phyloP scores from a whole-genome alignment of 2,329 filamentous ascomycete genomes.

The Trichoderma polysporum region DNA sequence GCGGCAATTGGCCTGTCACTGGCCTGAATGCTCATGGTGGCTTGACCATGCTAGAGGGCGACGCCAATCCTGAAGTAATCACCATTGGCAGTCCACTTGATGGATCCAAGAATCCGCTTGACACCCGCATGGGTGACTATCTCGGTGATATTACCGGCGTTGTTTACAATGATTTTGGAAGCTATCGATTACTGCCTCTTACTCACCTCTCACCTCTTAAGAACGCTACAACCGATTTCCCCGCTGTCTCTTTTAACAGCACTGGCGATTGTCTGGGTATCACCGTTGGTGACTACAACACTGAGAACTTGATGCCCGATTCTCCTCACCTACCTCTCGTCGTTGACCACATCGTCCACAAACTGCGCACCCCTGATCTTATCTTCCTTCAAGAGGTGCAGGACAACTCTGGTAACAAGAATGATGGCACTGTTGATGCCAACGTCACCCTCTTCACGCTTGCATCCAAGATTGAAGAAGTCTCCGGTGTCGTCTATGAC shows the following conservation, averaged over 20 bases:
- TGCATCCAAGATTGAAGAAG: constrained; percentile 48
- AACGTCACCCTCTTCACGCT: constrained; percentile 61
- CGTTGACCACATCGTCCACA: constrained; percentile 64
- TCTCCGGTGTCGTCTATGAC: constrained; percentile 54
- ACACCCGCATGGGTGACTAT: constrained; percentile 63
- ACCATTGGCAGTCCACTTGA: constrained; percentile 65
- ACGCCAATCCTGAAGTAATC: constrained; percentile 70
- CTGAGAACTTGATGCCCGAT: constrained; percentile 64
- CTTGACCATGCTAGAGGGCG: constrained; percentile 59
- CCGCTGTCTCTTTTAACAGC: constrained; percentile 53
- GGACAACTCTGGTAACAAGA: constrained; percentile 61
- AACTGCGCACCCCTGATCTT: constrained; percentile 62
- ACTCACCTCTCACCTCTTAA: constrained; percentile 54
- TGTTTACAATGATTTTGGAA: constrained; percentile 64
- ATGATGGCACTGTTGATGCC: constrained; percentile 57
- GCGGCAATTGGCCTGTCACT: constrained; percentile 62
- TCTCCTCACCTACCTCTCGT: constrained; percentile 56
- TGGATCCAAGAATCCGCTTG: constrained; percentile 57
- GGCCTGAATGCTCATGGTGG: constrained; percentile 63
- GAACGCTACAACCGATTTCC: constrained; percentile 46
- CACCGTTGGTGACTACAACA: constrained; percentile 67
- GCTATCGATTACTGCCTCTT: constrained; percentile 66
- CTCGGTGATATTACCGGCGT: constrained; percentile 68
- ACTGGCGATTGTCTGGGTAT: constrained; percentile 58
- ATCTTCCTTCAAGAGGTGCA: constrained; percentile 71